Evolutionary conservation across 495 filamentous ascomycete genomes (phyloP), one percentile per base, ranked within the genome.

Genomic region (Jackrogersella minutella): DNA sequence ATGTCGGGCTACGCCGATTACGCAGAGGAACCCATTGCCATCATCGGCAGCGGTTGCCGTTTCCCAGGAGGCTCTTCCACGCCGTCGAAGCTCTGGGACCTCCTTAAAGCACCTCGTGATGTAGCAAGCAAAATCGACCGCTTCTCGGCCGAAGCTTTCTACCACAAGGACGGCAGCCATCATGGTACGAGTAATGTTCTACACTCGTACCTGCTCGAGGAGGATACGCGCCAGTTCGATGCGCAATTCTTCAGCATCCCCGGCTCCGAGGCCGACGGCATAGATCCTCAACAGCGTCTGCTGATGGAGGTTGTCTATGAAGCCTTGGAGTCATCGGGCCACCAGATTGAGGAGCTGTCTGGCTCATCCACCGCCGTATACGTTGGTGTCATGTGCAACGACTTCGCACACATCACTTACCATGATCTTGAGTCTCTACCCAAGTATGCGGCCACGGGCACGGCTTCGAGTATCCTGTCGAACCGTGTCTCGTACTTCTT

Each of bases 261-360:
- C 5, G 22, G 33, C 21, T 21, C 26, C 5, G 83, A 87, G 66
- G 85, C 84, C 2, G 74, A 37, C 4, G 62, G 50, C 14, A 74
- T 74, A 59, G 72, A 74, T 44, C 72, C 72, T 6, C 40, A 51
- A 14, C 61, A 70, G 26, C 51, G 69, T 4, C 62, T 82, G 1
- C 62, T 84, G 8, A 69, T 88, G 13, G 85, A 88, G 58, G 69
- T 76, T 1, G 73, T 77, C 1, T 87, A 85, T 58, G 81, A 87
- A 62, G 77, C 76, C 0, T 69, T 87, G 7, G 83, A 84, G 53
- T 69, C 77, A 60, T 79, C 81, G 0, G 84, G 84, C 1, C 68
- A 81, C 1, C 47, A 74, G 0, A 68, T 78, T 0, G 71, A 81
- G 40, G 26, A 52, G 5, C 39, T 85, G 2, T 60, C 68, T 37